Evolutionary conservation across 2,329 filamentous ascomycete genomes (phyloP), one percentile per base, ranked within the genome.

Genomic region (Diplodia corticola): DNA sequence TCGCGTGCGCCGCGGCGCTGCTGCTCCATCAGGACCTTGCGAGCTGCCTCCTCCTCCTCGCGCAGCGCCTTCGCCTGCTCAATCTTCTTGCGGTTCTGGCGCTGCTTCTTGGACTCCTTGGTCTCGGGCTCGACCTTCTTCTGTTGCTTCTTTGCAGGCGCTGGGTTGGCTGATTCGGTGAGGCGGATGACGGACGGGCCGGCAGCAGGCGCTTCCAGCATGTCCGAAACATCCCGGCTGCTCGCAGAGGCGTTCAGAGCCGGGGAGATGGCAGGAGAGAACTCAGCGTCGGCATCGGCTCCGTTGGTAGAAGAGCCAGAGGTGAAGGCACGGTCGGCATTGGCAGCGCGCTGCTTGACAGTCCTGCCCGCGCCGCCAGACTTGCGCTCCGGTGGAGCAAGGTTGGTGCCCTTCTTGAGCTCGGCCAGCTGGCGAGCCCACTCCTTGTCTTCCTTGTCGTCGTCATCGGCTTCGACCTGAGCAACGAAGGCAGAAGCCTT

Each of bases 41-140:
- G 89, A 73, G 91, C 85, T 74, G 88, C 86, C 80, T 97, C 93
- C 0, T 90, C 87, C 72, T 91, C 90, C 75, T 93, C 89, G 33
- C 91, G 88, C 66, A 86, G 84, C 33, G 84, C 82, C 83, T 92
- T 95, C 73, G 88, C 88, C 67, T 88, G 89, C 80, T 97, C 93
- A 44, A 86, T 88, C 87, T 97, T 97, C 82, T 90, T 88, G 71
- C 89, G 87, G 81, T 97, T 95, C 82, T 97, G 93, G 68, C 93
- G 89, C 82, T 96, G 92, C 84, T 97, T 97, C 89, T 97, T 97
- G 22, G 90, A 91, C 83, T 97, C 91, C 20, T 85, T 86, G 57
- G 86, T 68, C 24, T 70, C 68, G 63, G 77, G 75, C 66, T 79
- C 83, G 48, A 84, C 81, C 80, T 89, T 87, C 63, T 84, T 80